These are phyloP conservation scores for Lactarius sanguifluus DNA, from an alignment of 768 basidiomycete genomes.

Conservation along the genomic window DNA sequence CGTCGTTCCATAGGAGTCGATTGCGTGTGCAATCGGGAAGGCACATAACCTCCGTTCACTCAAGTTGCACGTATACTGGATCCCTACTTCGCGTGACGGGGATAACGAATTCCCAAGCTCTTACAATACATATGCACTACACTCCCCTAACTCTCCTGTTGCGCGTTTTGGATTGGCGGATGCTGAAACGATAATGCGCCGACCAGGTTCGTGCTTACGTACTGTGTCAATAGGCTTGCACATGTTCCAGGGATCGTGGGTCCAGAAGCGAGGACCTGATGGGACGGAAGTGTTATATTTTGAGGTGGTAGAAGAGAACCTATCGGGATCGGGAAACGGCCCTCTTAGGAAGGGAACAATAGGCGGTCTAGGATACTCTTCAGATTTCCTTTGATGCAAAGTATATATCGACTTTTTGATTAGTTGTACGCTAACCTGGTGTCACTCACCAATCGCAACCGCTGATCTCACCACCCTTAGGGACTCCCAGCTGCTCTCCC, in stretches of 20 bases:
- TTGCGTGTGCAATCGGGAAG: slow-evolving; percentile 27
- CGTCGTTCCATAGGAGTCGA: slow-evolving; percentile 20
- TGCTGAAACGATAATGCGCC: slow-evolving; percentile 28
- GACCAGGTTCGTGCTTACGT: slow-evolving; percentile 23
- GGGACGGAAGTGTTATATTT: slow-evolving; percentile 17
- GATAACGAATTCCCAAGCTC: not conserved
- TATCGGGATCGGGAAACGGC: not conserved
- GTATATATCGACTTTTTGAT: slow-evolving; percentile 13
- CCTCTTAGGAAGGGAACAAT: not conserved
- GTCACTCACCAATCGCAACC: slow-evolving; percentile 16
- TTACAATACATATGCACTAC: not conserved
- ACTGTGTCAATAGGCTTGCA: slow-evolving; percentile 28
- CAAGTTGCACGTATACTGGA: slow-evolving; percentile 30
- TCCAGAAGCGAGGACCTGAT: slow-evolving; percentile 2
- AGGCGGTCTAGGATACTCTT: not conserved
- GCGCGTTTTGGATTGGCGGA: slow-evolving; percentile 27
- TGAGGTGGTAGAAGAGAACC: slow-evolving; percentile 21
- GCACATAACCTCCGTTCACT: slow-evolving; percentile 28
- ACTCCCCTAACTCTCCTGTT: slow-evolving; percentile 28
- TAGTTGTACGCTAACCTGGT: slow-evolving; percentile 12
- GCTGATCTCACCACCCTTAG: not conserved
- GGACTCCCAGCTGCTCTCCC: not conserved
- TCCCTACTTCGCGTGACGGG: slow-evolving; percentile 14
- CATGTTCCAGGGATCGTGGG: slow-evolving; percentile 26
- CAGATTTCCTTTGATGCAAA: slow-evolving; percentile 1